phyloP scores from a whole-genome alignment of 805 yeast species.

The Pichia pseudocactophila region DNA sequence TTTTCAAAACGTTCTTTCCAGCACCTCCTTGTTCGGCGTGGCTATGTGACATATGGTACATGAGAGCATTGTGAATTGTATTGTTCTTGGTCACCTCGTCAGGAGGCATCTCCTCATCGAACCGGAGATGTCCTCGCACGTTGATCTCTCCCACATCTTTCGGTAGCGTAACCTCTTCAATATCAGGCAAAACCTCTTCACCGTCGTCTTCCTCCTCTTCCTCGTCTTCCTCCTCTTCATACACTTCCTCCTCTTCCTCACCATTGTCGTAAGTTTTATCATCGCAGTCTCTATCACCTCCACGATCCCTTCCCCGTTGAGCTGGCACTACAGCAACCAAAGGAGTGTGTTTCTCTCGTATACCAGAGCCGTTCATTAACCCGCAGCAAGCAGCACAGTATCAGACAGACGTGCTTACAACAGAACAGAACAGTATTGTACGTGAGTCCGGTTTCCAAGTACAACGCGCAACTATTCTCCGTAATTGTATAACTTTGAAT shows the following conservation, averaged over 20 bases:
- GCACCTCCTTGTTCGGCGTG: not conserved
- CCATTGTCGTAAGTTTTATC: too few relatives aligned
- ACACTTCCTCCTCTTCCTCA: not conserved
- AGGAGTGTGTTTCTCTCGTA: too few relatives aligned
- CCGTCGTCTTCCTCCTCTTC: constrained; percentile 5
- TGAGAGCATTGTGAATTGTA: constrained; percentile 23
- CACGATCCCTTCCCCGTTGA: too few relatives aligned
- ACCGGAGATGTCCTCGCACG: constrained; percentile 9
- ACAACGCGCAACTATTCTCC: too few relatives aligned
- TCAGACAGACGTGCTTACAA: too few relatives aligned
- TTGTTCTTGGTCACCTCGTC: constrained; percentile 24
- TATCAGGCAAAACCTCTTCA: not conserved
- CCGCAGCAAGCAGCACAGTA: too few relatives aligned
- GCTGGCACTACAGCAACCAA: too few relatives aligned
- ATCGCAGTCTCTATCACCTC: too few relatives aligned
- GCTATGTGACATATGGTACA: constrained; percentile 16
- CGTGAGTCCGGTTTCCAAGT: too few relatives aligned
- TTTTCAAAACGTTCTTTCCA: not conserved
- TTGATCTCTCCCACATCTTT: constrained; percentile 13
- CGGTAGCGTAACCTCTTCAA: constrained; percentile 5
- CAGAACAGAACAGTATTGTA: too few relatives aligned
- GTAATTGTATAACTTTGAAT: too few relatives aligned
- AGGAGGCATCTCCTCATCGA: constrained; percentile 16
- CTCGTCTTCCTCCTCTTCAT: constrained; percentile 3
- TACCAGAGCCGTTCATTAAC: too few relatives aligned